Percentiles rank a stretch among this genome's conserved stretches.
Evolutionary conservation across 345 rosid species (phyloP).

Genomic region (Boechera stricta): DNA sequence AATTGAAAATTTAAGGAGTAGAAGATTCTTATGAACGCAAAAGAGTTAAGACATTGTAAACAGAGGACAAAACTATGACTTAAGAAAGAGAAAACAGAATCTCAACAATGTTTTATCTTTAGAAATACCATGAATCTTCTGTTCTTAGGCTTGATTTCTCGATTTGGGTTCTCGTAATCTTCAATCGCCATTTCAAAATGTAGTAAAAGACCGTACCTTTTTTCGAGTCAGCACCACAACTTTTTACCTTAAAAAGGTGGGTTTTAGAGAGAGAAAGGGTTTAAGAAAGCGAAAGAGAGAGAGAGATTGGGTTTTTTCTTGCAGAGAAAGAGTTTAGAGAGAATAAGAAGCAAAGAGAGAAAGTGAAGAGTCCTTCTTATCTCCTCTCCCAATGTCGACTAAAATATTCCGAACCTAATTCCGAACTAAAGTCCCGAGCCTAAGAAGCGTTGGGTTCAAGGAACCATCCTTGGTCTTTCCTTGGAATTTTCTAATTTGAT

Average conservation of each 20-base stretch:
- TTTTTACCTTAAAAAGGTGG: neutral
- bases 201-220: slow-evolving; percentile 28
- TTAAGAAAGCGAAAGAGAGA: slow-evolving; percentile 35
- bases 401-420: slow-evolving; percentile 12
- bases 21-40: neutral
- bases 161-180: slow-evolving; percentile 65
- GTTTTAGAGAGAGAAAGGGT: slow-evolving; percentile 34
- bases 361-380: slow-evolving; percentile 58
- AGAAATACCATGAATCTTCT: slow-evolving; percentile 64
- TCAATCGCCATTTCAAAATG: slow-evolving; percentile 80
- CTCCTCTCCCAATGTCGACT: slow-evolving; percentile 47
- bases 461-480: slow-evolving; percentile 62
- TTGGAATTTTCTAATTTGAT: slow-evolving; percentile 47
- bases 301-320: slow-evolving; percentile 34
- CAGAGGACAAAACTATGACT: neutral
- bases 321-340: slow-evolving; percentile 44
- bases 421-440: slow-evolving; percentile 21
- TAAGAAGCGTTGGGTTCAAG: slow-evolving; percentile 63
- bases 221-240: neutral
- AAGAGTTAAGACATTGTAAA: neutral
- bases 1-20: neutral
- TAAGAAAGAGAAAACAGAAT: neutral
- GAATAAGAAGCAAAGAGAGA: slow-evolving; percentile 26
- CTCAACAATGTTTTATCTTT: neutral
- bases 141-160: slow-evolving; percentile 70